Percentiles rank a stretch among this genome's conserved stretches.
Evolutionary conservation across 2,329 filamentous ascomycete species (phyloP).

Genomic region (Cladophialophora immunda): DNA sequence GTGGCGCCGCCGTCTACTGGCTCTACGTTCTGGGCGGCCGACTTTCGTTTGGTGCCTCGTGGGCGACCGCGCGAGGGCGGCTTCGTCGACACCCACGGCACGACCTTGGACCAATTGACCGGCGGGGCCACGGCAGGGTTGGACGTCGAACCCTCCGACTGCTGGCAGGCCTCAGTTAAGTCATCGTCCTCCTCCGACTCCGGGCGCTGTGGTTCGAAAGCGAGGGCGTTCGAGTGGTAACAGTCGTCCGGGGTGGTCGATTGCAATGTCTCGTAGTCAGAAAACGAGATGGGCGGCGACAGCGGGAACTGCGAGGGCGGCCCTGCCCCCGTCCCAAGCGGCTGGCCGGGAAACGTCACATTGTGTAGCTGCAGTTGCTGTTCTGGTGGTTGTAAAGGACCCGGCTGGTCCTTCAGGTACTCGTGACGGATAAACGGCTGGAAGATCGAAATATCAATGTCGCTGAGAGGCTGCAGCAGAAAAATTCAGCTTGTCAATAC

Average conservation of each 20-base stretch:
- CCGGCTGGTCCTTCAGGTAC: not conserved
- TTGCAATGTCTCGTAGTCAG: not conserved
- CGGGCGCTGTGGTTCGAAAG: not conserved
- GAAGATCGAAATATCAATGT: constrained; percentile 2
- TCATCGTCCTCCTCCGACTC: not conserved
- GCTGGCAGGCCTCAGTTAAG: not conserved
- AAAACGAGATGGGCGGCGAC: not conserved
- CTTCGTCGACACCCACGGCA: not conserved
- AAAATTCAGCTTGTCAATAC: not conserved
- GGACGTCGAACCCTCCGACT: not conserved
- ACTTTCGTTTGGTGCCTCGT: not conserved
- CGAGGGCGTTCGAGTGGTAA: not conserved
- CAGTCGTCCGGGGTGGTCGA: not conserved
- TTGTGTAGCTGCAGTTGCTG: not conserved
- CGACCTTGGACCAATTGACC: not conserved
- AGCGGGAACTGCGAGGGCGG: constrained; percentile 1
- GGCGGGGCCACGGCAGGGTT: not conserved
- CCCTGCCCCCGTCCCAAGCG: not conserved
- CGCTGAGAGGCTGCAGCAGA: not conserved
- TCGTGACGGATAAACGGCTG: not conserved
- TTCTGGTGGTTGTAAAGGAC: not conserved
- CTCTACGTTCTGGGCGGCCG: not conserved
- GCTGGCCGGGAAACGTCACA: not conserved
- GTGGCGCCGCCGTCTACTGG: not conserved
- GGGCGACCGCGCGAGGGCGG: not conserved